Base-by-base conservation (phyloP, 2,329 filamentous ascomycete species). In the Rhynchosporium agropyri region DNA sequence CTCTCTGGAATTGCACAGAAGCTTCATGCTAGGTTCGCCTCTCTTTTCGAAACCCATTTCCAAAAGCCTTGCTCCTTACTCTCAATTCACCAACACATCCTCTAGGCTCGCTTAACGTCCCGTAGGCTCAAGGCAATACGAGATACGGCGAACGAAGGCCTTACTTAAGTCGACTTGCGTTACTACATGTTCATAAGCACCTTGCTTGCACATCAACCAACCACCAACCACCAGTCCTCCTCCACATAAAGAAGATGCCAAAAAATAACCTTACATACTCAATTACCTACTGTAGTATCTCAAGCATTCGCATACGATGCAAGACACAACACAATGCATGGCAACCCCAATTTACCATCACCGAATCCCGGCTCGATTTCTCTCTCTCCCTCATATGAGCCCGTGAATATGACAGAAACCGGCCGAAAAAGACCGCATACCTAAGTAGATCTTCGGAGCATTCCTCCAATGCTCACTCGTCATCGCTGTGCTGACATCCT, bases 401-500 rank as follows among this genome's bases (percentile, higher is more conserved):
- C 46, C n/a, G 12, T 28, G 12, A 3, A 26, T 12, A 13, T 20
- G 4, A 49, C 26, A 6, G 4, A 45, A 8, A 13, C 43, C 40
- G 15, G 15, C 40, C 40, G 15, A 42, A 9, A 42, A 10, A 42
- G 10, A 6, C 42, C 42, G 15, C 13, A 45, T 20, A 3, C 15
- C 8, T 20, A 46, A 6, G n/a, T 20, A 26, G 15, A 46, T 43
- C 15, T 20, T 20, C 20, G 20, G 20, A 20, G 20, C 20, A 46
- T 20, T 26, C 43, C n/a, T 46, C n/a, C 43, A 46, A 46, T 46
- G 3, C 43, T 20, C 43, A 20, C n/a, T 10, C 43, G 26, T n/a
- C n/a, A 28, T 20, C 50, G 36, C 51, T 42, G 33, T 54, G 38
- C 36, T 29, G n/a, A 38, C 51, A 20, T 54, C 51, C 51, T 54